These are phyloP conservation scores for Flaveria brownii DNA, from an alignment of 129 eudicot genomes.

Conservation along the genomic window DNA sequence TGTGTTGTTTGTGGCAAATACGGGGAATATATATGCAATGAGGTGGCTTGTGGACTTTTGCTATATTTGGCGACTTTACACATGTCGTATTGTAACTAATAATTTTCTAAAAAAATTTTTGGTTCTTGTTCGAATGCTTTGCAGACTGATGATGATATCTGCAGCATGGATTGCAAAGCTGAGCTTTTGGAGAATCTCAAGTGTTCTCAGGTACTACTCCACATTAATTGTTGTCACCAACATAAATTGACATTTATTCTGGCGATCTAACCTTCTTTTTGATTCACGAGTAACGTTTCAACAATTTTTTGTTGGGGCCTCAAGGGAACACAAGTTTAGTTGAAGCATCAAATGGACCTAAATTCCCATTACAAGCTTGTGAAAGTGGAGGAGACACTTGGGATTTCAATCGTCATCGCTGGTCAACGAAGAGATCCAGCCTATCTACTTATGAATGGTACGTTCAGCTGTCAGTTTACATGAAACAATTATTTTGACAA, in stretches of 20 bases:
- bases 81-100: neutral
- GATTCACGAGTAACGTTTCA: neutral
- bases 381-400: conserved; percentile 69
- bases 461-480: neutral
- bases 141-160: conserved; percentile 84
- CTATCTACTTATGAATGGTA: conserved; percentile 82
- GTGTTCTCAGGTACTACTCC: conserved; percentile 37
- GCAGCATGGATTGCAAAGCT: conserved; percentile 87
- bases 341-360: conserved; percentile 39
- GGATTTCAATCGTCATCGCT: conserved; percentile 66
- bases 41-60: conserved; percentile 45
- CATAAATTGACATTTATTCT: neutral
- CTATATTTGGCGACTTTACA: neutral
- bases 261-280: neutral
- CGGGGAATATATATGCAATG: conserved; percentile 88
- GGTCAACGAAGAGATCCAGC: conserved; percentile 71
- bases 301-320: conserved; percentile 35
- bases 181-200: conserved; percentile 59
- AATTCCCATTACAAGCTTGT: conserved; percentile 38
- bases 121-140: neutral
- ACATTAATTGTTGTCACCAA: no score
- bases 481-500: neutral
- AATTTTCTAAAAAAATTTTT: neutral
- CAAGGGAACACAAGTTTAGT: conserved; percentile 29
- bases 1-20: conserved; percentile 85